Evolutionary conservation across 2,329 filamentous ascomycete species (phyloP).

Genomic region (Sporothrix mexicana): DNA sequence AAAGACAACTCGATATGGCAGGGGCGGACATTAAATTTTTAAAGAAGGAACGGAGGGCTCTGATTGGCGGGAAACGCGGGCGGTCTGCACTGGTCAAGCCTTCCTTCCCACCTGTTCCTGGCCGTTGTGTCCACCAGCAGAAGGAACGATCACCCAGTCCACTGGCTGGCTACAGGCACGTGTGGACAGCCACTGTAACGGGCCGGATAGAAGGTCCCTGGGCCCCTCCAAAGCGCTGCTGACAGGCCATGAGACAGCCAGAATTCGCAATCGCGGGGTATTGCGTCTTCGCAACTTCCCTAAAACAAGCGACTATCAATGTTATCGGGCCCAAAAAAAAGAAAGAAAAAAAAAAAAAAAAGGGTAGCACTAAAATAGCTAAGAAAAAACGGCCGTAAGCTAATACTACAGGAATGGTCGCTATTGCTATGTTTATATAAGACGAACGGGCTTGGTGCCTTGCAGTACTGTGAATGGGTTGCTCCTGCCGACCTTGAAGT

Average conservation of each 20-base stretch:
- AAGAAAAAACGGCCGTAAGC: neutral
- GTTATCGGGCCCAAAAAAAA: neutral
- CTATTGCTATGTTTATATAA: constrained; percentile 20
- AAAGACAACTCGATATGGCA: neutral
- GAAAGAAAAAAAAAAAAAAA: neutral
- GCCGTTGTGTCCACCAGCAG: neutral
- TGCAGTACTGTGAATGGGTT: constrained; percentile 4
- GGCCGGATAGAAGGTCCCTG: no score
- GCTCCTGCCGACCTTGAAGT: constrained; percentile 11
- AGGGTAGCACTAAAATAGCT: neutral
- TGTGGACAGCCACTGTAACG: constrained; percentile 19
- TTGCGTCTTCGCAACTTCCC: constrained; percentile 24
- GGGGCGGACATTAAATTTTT: constrained; percentile 1
- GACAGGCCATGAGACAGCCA: neutral
- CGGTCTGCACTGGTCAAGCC: neutral
- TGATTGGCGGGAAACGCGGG: constrained; percentile 25
- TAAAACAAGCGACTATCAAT: neutral
- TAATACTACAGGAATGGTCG: neutral
- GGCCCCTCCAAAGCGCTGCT: constrained; percentile 20
- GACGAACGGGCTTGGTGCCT: constrained; percentile 5
- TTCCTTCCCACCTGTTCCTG: neutral
- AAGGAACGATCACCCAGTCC: neutral
- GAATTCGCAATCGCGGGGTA: constrained; percentile 16
- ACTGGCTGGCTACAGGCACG: constrained; percentile 26
- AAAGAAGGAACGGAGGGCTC: neutral